These are phyloP conservation scores for Cicer chorassanicum DNA, from an alignment of 306 rosid genomes.

Conservation along the genomic window DNA sequence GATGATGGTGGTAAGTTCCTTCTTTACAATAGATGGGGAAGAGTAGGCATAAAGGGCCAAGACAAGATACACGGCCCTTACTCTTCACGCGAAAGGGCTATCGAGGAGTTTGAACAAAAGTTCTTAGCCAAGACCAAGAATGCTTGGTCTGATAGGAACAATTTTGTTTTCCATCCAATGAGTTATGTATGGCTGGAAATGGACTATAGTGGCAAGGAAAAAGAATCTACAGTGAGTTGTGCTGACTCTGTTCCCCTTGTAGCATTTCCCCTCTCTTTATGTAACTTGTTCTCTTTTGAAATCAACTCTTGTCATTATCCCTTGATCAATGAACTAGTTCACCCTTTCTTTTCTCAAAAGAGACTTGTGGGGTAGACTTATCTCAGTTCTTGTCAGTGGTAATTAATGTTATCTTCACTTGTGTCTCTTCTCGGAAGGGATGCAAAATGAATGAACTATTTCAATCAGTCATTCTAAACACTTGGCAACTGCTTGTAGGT, in stretches of 20 bases:
- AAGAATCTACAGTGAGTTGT: constrained; percentile 68
- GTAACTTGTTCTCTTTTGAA: constrained; percentile 30
- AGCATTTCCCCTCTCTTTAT: constrained; percentile 31
- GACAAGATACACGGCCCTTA: constrained; percentile 73
- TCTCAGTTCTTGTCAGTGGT: constrained; percentile 12
- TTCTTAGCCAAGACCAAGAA: constrained; percentile 81
- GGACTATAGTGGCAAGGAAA: constrained; percentile 73
- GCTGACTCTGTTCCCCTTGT: constrained; percentile 28
- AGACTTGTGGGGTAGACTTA: constrained; percentile 7
- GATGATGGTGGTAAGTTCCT: constrained; percentile 74
- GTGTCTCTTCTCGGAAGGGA: constrained; percentile 13
- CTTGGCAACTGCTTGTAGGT: constrained; percentile 59
- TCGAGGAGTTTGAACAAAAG: constrained; percentile 68
- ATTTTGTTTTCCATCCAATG: constrained; percentile 63
- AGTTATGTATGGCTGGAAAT: constrained; percentile 86
- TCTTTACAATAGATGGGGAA: constrained; percentile 94
- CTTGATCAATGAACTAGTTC: constrained; percentile 23
- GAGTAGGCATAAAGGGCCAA: constrained; percentile 93
- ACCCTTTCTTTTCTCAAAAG: constrained; percentile 1
- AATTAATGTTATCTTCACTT: constrained; percentile 24
- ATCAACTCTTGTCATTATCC: not conserved
- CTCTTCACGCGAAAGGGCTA: constrained; percentile 58
- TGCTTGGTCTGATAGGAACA: constrained; percentile 67
- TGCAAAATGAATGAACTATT: constrained; percentile 3
- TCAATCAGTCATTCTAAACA: constrained; percentile 40